These are phyloP conservation scores for Pleochaeta shiraiana DNA, from an alignment of 2,329 filamentous ascomycete genomes.

Conservation along the genomic window DNA sequence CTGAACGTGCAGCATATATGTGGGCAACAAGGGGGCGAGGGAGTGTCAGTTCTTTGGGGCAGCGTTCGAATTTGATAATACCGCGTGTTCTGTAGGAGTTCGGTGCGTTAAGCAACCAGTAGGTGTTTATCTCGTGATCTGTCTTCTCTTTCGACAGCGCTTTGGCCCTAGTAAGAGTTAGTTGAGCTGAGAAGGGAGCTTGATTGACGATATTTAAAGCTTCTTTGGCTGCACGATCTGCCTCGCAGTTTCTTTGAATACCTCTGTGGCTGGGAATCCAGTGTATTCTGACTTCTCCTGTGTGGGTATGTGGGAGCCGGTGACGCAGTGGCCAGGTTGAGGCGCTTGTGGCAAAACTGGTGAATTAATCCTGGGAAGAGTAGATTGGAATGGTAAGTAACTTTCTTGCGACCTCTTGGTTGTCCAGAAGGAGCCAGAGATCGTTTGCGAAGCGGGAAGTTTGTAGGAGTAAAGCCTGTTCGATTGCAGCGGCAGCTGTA, in stretches of 20 bases:
- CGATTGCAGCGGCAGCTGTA: too few relatives aligned
- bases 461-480: neutral
- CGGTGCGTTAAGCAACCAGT: neutral
- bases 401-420: neutral
- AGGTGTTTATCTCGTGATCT: neutral
- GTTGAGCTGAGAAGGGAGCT: neutral
- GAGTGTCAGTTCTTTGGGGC: neutral
- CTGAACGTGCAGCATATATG: neutral
- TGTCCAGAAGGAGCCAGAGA: neutral
- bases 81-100: neutral
- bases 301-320: neutral
- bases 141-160: neutral
- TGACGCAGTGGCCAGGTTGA: neutral
- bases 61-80: neutral
- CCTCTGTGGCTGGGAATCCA: neutral
- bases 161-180: neutral
- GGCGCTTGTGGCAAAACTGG: neutral
- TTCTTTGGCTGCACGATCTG: neutral
- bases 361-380: neutral
- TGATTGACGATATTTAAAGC: neutral
- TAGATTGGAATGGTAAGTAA: neutral
- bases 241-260: neutral
- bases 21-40: neutral
- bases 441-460: neutral
- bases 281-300: neutral